Percentiles rank a stretch among this genome's conserved stretches.
These are phyloP conservation scores for Cruciata laevipes DNA, from an alignment of 257 asterid genomes.

Conservation along the genomic window DNA sequence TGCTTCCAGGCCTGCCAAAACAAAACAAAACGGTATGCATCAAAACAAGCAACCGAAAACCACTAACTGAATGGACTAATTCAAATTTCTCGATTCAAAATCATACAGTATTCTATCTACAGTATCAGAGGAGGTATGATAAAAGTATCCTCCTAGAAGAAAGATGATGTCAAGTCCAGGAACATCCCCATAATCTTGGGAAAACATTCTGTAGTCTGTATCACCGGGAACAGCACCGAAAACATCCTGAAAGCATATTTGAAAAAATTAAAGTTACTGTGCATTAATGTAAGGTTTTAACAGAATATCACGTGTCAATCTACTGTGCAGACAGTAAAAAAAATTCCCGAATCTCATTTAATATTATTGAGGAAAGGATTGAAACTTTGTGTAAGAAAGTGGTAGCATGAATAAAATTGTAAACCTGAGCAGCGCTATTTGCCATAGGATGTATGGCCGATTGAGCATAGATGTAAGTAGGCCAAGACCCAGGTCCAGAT, in stretches of 20 bases:
- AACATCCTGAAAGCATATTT: slow-evolving; percentile 56
- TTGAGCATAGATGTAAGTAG: slow-evolving; percentile 74
- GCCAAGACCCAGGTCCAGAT: slow-evolving; percentile 99
- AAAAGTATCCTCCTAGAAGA: slow-evolving; percentile 90
- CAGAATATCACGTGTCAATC: not conserved
- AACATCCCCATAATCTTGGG: slow-evolving; percentile 84
- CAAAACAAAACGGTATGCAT: slow-evolving; percentile 10
- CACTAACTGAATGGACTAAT: slow-evolving; percentile 30
- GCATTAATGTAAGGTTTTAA: not conserved
- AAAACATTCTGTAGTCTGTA: slow-evolving; percentile 93
- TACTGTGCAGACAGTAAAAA: not conserved
- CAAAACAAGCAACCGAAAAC: slow-evolving; percentile 25
- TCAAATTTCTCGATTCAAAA: slow-evolving; percentile 52
- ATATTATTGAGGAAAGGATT: not conserved
- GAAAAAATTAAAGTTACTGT: slow-evolving; percentile 8
- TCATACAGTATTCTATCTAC: slow-evolving; percentile 98
- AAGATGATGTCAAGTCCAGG: slow-evolving; percentile 98
- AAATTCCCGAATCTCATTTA: not conserved
- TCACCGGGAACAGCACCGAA: slow-evolving; percentile 93
- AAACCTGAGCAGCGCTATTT: slow-evolving; percentile 98
- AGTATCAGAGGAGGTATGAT: slow-evolving; percentile 92
- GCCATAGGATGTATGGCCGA: slow-evolving; percentile 93
- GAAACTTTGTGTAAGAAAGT: not conserved
- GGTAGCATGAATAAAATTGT: slow-evolving; percentile 11
- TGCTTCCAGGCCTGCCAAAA: slow-evolving; percentile 86